These are phyloP conservation scores for Monilinia vaccinii-corymbosi DNA, from an alignment of 2,329 filamentous ascomycete genomes.

Conservation along the genomic window DNA sequence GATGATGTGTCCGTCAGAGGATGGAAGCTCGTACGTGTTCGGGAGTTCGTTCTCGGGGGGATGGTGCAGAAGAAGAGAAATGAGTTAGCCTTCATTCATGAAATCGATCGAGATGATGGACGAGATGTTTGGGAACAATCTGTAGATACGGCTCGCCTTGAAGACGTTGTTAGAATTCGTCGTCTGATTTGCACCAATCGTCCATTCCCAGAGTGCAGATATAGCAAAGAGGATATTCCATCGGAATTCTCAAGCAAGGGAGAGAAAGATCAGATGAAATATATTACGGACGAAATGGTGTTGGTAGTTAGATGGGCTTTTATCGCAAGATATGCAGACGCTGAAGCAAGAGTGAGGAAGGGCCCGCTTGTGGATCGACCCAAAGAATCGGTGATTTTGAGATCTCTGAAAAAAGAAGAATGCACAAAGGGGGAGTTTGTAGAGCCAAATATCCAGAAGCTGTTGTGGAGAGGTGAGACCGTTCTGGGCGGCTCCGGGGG, in stretches of 20 bases:
- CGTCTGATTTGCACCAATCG: conserved; percentile 47
- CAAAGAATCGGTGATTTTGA: not conserved
- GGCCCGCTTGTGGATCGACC: not conserved
- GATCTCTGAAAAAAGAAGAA: not conserved
- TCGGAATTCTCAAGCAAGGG: not conserved
- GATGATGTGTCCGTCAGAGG: conserved; percentile 33
- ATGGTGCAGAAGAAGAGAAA: conserved; percentile 32
- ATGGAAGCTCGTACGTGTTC: conserved; percentile 31
- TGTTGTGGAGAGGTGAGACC: conserved; percentile 12
- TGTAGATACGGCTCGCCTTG: conserved; percentile 34
- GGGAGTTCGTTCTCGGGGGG: conserved; percentile 23
- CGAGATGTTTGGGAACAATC: conserved; percentile 29
- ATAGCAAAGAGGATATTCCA: conserved; percentile 10
- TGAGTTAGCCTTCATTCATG: conserved; percentile 35
- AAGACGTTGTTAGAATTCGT: conserved; percentile 33
- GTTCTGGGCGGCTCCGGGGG: conserved; percentile 10
- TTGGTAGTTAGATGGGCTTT: conserved; percentile 9
- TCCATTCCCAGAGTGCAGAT: conserved; percentile 31
- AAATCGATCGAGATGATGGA: conserved; percentile 32
- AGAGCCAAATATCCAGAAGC: not conserved
- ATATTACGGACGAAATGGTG: conserved; percentile 1
- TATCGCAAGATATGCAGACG: not conserved
- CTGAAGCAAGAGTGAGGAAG: not conserved
- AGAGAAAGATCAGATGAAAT: not conserved
- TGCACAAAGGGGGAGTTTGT: not conserved